Conservation (phyloP, 805 yeast genomes). For the Cyberlindnera maclurae region DNA sequence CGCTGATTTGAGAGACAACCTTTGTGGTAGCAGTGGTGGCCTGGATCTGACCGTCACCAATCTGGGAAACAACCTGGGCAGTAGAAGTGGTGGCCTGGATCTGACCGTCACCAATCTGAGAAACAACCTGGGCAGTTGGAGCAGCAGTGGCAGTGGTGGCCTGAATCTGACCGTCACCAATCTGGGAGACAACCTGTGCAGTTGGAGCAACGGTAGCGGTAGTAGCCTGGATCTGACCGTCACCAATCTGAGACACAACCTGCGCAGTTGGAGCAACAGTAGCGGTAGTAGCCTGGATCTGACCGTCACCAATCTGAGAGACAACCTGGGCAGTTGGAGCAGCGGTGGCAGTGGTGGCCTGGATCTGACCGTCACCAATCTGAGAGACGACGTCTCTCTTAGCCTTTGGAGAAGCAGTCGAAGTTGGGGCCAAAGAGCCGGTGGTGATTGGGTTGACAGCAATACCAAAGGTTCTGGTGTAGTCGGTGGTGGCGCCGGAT, state of each 20-base stretch:
- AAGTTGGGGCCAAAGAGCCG: slow-evolving; percentile 28
- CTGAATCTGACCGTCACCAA: slow-evolving; percentile 40
- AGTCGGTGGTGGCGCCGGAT: slow-evolving; percentile 31
- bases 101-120: slow-evolving; percentile 21
- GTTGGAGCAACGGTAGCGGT: slow-evolving; percentile 25
- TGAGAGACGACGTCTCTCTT: slow-evolving; percentile 42
- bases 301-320: slow-evolving; percentile 41
- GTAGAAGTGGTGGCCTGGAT: slow-evolving; percentile 24
- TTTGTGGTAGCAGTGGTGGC: slow-evolving; percentile 24
- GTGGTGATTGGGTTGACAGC: slow-evolving; percentile 31
- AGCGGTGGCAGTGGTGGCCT: slow-evolving; percentile 32
- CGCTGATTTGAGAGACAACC: slow-evolving; percentile 45
- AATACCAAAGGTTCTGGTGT: slow-evolving; percentile 35
- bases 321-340: slow-evolving; percentile 28
- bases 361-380: slow-evolving; percentile 55
- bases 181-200: slow-evolving; percentile 31
- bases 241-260: slow-evolving; percentile 24
- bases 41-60: slow-evolving; percentile 28
- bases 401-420: slow-evolving; percentile 15
- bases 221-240: slow-evolving; percentile 54
- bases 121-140: slow-evolving; percentile 23
- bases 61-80: slow-evolving; percentile 22
- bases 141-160: slow-evolving; percentile 21
- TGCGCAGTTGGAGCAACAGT: slow-evolving; percentile 25
- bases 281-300: slow-evolving; percentile 24